These are phyloP conservation scores for Lachnellula cervina DNA, from an alignment of 2,329 filamentous ascomycete species.

Conservation along the genomic window DNA sequence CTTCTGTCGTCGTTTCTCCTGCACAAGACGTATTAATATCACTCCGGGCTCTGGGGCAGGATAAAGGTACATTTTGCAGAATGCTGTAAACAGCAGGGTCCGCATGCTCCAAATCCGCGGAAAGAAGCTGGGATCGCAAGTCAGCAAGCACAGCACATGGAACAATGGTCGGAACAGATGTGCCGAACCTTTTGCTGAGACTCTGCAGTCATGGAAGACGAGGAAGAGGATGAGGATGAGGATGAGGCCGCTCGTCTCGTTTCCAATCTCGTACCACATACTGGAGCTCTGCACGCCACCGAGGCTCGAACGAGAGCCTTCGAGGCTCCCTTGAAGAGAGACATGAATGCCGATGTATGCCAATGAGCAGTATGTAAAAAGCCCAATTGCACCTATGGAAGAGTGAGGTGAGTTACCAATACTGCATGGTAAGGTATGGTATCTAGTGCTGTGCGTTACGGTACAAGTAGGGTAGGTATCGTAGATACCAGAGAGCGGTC, in stretches of 20 bases:
- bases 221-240: too few relatives aligned
- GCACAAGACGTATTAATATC: slow-evolving; percentile 7
- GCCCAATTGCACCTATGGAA: background rate
- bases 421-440: too few relatives aligned
- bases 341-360: slow-evolving; percentile 22
- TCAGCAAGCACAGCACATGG: slow-evolving; percentile 1
- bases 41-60: background rate
- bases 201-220: slow-evolving; percentile 36
- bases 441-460: too few relatives aligned
- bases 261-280: slow-evolving; percentile 12
- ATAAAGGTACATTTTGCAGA: slow-evolving; percentile 68
- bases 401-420: slow-evolving; percentile 10
- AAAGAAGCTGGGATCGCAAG: slow-evolving; percentile 59
- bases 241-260: slow-evolving; percentile 19
- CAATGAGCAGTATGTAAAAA: background rate
- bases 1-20: slow-evolving; percentile 96
- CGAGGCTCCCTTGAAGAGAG: slow-evolving; percentile 28
- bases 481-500: too few relatives aligned
- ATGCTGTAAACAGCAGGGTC: slow-evolving; percentile 86
- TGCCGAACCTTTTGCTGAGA: slow-evolving; percentile 54
- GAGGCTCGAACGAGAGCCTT: slow-evolving; percentile 21
- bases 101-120: slow-evolving; percentile 72
- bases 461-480: too few relatives aligned
- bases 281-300: slow-evolving; percentile 18
- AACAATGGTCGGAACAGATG: background rate